These are phyloP conservation scores for Penstemon eatonii DNA, from an alignment of 257 asterid genomes.

Conservation along the genomic window DNA sequence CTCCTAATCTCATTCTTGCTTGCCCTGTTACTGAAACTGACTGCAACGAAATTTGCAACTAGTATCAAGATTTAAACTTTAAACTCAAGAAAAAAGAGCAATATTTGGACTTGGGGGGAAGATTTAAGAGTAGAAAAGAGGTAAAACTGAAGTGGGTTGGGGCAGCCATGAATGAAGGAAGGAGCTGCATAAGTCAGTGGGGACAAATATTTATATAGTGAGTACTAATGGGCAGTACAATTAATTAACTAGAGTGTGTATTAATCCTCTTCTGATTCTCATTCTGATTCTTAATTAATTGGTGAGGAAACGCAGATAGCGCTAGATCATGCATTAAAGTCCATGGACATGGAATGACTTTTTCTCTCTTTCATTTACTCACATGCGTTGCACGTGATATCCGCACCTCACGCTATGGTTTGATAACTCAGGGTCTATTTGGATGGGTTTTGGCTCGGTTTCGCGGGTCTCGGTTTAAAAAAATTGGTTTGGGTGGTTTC, in stretches of 20 bases:
- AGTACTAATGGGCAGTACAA: slow-evolving; percentile 22
- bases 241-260: background rate
- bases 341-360: too few relatives aligned
- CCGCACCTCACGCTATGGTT: too few relatives aligned
- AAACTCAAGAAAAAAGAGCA: slow-evolving; percentile 16
- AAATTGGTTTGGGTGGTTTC: too few relatives aligned
- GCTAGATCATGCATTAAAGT: too few relatives aligned
- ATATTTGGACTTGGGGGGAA: slow-evolving; percentile 11
- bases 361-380: too few relatives aligned
- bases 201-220: slow-evolving; percentile 39
- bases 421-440: too few relatives aligned
- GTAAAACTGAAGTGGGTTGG: slow-evolving; percentile 36
- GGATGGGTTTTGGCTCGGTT: too few relatives aligned
- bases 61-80: slow-evolving; percentile 23
- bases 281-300: too few relatives aligned
- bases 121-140: slow-evolving; percentile 13
- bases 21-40: slow-evolving; percentile 5
- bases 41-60: background rate
- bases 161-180: slow-evolving; percentile 76
- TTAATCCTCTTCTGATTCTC: too few relatives aligned
- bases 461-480: too few relatives aligned
- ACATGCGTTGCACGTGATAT: too few relatives aligned
- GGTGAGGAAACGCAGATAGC: slow-evolving; percentile 1
- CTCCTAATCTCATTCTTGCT: slow-evolving; percentile 48
- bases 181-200: slow-evolving; percentile 55